Percentiles rank a stretch among this genome's conserved stretches.
phyloP scores from a whole-genome alignment of 148 eudicot species.

The Amaranthus palmeri region DNA sequence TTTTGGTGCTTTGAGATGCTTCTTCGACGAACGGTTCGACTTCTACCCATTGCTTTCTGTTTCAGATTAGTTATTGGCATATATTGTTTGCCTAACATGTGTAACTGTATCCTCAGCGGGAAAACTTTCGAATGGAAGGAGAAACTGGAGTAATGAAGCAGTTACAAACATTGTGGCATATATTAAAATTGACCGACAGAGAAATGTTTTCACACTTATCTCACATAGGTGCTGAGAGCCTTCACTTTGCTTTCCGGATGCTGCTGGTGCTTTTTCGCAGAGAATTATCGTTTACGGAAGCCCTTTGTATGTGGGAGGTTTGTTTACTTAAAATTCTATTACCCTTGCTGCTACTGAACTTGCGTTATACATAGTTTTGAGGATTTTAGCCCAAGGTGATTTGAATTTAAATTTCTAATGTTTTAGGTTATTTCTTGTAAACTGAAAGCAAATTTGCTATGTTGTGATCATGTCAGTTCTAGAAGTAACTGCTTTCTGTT shows the following conservation, averaged over 20 bases:
- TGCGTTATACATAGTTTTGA: background rate
- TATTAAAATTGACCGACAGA: conserved; percentile 71
- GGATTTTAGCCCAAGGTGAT: background rate
- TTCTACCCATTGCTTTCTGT: conserved; percentile 6
- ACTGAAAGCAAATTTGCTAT: background rate
- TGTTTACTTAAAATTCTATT: conserved; percentile 35
- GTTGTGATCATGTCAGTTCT: background rate
- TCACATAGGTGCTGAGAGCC: conserved; percentile 93
- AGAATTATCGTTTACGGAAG: conserved; percentile 87
- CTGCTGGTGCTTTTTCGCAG: conserved; percentile 93
- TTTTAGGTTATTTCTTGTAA: background rate
- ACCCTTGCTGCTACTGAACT: background rate
- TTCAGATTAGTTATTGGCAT: background rate
- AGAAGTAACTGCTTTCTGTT: background rate
- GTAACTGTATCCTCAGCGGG: conserved; percentile 48
- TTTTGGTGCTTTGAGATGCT: conserved; percentile 99
- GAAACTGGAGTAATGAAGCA: conserved; percentile 97
- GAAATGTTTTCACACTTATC: conserved; percentile 89
- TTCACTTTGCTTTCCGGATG: conserved; percentile 98
- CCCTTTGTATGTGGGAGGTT: conserved; percentile 99
- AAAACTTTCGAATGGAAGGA: conserved; percentile 93
- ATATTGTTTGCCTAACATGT: conserved; percentile 16
- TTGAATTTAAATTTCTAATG: background rate
- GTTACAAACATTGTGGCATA: conserved; percentile 82
- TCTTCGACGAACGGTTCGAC: conserved; percentile 79